Evolutionary conservation across 2,329 filamentous ascomycete genomes (phyloP), one percentile per base, ranked within the genome.

Genomic region (Didymella arachidicola): DNA sequence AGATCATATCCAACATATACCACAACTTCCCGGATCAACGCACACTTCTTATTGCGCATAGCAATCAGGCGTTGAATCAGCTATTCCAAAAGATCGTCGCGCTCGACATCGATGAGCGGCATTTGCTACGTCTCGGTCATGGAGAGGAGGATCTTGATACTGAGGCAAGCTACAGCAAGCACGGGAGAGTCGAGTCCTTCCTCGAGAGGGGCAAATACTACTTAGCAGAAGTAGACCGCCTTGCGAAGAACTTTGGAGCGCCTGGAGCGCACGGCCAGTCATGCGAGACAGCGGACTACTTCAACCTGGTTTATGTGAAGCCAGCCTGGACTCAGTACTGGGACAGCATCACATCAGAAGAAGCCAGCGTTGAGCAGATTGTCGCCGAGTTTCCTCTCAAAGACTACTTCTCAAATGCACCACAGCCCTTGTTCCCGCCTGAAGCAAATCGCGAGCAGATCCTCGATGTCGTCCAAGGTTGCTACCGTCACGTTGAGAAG

Each of bases 1-100:
- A 99, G 77, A 96, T 98, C 74, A 99, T 99, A 79, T 97, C 92
- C 81, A 97, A 98, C 76, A 90, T 99, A 68, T 99, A 99, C 74
- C 94, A 98, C 81, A 97, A 98, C 78, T 99, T 97, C 74, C 93
- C 95, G 7, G 84, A 89, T 63, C 93, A 99, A 77, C 90, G 92
- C 68, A 99, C 95, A 0, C 81, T 99, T 18, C 86, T 99, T 39
- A 87, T 99, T 63, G 95, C 95, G 4, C 95, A 99, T 77, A 98
- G 94, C 78, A 99, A 99, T 73, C 96, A 99, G 77, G 96, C 95
- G 2, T 82, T 99, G 10, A 99, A 99, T 72, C 95, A 99, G 75
- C 83, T 99, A 1, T 99, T 99, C 79, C 91, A 96, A 69, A 99
- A 99, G 80, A 99, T 99, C 61, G 89, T 94, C n/a, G 91, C 90